phyloP scores from a whole-genome alignment of 805 yeast genomes.

The Lachancea fermentati region DNA sequence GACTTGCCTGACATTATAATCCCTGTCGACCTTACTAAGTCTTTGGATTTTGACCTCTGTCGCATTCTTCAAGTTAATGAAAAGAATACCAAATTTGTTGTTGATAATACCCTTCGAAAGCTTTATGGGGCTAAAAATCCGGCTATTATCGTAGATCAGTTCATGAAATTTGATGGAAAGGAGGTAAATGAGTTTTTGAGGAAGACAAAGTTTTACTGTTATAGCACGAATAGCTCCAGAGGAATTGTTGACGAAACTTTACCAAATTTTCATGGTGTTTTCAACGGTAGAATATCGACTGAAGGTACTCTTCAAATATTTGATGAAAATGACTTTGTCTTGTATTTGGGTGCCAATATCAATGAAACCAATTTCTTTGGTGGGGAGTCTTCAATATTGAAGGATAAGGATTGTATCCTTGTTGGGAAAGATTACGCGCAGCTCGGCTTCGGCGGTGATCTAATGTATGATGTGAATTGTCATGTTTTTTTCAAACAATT shows the following conservation, averaged over 20 bases:
- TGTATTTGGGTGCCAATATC: slow-evolving; percentile 62
- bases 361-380: slow-evolving; percentile 57
- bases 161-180: slow-evolving; percentile 52
- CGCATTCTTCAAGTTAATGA: slow-evolving; percentile 2
- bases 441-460: slow-evolving; percentile 37
- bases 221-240: slow-evolving; percentile 64
- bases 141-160: slow-evolving; percentile 62
- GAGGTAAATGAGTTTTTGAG: slow-evolving; percentile 45
- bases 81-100: slow-evolving; percentile 22
- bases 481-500: slow-evolving; percentile 34
- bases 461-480: slow-evolving; percentile 43
- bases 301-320: slow-evolving; percentile 44
- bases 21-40: slow-evolving; percentile 14
- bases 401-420: slow-evolving; percentile 48
- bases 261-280: slow-evolving; percentile 62
- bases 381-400: slow-evolving; percentile 39
- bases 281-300: slow-evolving; percentile 54
- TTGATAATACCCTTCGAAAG: slow-evolving; percentile 20
- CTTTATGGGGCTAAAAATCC: slow-evolving; percentile 56
- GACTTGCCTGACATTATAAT: slow-evolving; percentile 48
- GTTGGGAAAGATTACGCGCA: slow-evolving; percentile 27
- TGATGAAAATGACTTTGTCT: slow-evolving; percentile 58
- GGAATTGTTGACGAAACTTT: slow-evolving; percentile 64
- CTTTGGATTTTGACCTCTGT: slow-evolving; percentile 11
- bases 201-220: slow-evolving; percentile 44